Conservation (phyloP, 1,284 basidiomycete species). For the Trametes pubescens region DNA sequence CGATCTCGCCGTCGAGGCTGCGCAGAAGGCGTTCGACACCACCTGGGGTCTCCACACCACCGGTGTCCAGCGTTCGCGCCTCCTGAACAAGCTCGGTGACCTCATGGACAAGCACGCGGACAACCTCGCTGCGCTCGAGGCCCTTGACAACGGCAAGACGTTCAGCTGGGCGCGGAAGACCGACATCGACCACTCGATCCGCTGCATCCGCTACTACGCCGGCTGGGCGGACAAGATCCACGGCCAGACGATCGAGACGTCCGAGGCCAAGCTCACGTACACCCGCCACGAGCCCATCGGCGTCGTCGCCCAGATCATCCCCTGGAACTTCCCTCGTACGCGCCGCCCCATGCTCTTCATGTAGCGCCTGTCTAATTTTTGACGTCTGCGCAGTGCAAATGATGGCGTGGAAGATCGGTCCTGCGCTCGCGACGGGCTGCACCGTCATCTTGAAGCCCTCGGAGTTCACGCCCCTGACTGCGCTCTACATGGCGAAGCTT, state of each 20-base stretch:
- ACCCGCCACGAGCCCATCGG: conserved; percentile 95
- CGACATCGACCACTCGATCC: conserved; percentile 78
- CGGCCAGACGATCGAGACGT: conserved; percentile 84
- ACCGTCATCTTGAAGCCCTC: conserved; percentile 88
- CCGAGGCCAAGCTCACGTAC: conserved; percentile 77
- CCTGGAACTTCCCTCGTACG: conserved; percentile 79
- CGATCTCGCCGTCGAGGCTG: conserved; percentile 79
- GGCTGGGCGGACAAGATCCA: conserved; percentile 90
- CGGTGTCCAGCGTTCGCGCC: conserved; percentile 68
- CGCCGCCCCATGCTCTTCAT: conserved; percentile 8
- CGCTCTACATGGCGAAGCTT: conserved; percentile 64
- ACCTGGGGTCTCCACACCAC: conserved; percentile 76
- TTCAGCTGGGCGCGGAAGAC: conserved; percentile 76
- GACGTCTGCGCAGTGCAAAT: conserved; percentile 60
- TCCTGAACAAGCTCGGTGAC: conserved; percentile 76
- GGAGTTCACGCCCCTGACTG: conserved; percentile 90
- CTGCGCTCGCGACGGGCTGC: conserved; percentile 88
- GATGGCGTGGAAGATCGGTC: conserved; percentile 85
- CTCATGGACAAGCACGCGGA: conserved; percentile 78
- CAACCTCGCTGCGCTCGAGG: conserved; percentile 80
- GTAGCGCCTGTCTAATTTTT: not conserved
- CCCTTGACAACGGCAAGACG: conserved; percentile 81
- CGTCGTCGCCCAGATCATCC: conserved; percentile 88
- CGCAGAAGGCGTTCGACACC: conserved; percentile 79
- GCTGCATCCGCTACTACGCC: conserved; percentile 75